phyloP scores from a whole-genome alignment of 257 asterid species.

The Handroanthus guayacan region DNA sequence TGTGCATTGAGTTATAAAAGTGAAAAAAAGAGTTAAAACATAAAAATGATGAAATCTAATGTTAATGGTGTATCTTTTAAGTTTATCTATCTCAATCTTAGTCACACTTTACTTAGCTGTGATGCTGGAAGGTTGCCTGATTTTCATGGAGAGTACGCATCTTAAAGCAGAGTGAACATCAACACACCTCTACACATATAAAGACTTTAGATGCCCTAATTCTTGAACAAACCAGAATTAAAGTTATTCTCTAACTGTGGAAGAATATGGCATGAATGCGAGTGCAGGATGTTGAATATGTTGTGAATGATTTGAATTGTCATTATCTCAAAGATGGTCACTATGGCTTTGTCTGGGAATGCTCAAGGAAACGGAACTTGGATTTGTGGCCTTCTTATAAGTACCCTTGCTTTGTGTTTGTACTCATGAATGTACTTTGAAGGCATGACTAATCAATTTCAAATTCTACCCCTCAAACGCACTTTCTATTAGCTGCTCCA shows the following conservation, averaged over 20 bases:
- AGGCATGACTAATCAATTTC: constrained; percentile 24
- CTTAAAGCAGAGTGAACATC: background rate
- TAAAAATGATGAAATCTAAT: background rate
- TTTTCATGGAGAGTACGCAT: background rate
- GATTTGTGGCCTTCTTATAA: background rate
- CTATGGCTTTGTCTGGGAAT: background rate
- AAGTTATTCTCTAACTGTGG: background rate
- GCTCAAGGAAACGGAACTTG: background rate
- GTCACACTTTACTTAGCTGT: constrained; percentile 5
- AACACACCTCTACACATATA: background rate
- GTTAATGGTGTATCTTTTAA: background rate
- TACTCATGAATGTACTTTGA: constrained; percentile 18
- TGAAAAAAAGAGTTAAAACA: background rate
- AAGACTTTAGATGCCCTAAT: too few relatives aligned
- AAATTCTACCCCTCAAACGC: background rate
- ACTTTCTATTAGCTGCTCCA: background rate
- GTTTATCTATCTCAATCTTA: background rate
- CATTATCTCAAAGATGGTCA: background rate
- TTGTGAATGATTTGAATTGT: background rate
- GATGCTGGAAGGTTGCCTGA: background rate
- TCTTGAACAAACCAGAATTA: background rate
- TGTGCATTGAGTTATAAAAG: background rate
- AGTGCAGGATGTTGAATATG: background rate
- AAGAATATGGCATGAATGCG: constrained; percentile 13
- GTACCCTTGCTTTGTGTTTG: background rate